A percentile compares a stretch with the other conserved stretches of the same genome.
Evolutionary conservation across 805 yeast genomes (phyloP).

Genomic region (Cyberlindnera galapagoensis): DNA sequence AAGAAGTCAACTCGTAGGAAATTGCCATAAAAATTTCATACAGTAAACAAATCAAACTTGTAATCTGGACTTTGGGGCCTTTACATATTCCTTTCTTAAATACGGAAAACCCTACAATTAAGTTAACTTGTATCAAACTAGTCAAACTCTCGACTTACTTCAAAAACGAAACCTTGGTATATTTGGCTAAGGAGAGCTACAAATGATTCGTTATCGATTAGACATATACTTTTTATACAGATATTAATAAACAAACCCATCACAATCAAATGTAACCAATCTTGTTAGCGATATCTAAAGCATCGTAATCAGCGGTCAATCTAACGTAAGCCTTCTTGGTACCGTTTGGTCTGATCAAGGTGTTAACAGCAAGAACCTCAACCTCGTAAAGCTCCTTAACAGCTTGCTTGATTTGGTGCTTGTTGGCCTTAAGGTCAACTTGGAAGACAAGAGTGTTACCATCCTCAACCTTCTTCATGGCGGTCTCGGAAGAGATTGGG

Average conservation of each 20-base stretch:
- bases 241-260: constrained; percentile 10
- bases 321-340: constrained; percentile 99
- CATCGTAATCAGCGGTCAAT: constrained; percentile 98
- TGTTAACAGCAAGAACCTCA: constrained; percentile 90
- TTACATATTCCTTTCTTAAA: too few species aligned
- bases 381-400: constrained; percentile 98
- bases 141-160: too few species aligned
- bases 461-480: constrained; percentile 99
- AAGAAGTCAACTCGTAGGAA: too few species aligned
- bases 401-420: constrained; percentile 96
- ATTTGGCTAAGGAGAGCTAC: constrained; percentile 1
- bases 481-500: constrained; percentile 97
- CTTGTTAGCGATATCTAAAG: constrained; percentile 99
- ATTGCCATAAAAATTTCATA: too few species aligned
- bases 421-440: constrained; percentile 96
- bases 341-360: constrained; percentile 98
- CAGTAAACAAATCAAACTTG: too few species aligned
- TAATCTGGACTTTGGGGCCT: too few species aligned
- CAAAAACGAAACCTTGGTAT: too few species aligned
- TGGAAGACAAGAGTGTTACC: constrained; percentile 99
- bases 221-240: constrained; percentile 17
- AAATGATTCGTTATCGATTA: constrained; percentile 9
- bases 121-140: too few species aligned
- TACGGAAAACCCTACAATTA: too few species aligned
- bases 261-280: constrained; percentile 89